A percentile compares a stretch with the other conserved stretches of the same genome.
Conservation (phyloP, 192 early-diverging fungal species). For the Coemansia sp. region DNA sequence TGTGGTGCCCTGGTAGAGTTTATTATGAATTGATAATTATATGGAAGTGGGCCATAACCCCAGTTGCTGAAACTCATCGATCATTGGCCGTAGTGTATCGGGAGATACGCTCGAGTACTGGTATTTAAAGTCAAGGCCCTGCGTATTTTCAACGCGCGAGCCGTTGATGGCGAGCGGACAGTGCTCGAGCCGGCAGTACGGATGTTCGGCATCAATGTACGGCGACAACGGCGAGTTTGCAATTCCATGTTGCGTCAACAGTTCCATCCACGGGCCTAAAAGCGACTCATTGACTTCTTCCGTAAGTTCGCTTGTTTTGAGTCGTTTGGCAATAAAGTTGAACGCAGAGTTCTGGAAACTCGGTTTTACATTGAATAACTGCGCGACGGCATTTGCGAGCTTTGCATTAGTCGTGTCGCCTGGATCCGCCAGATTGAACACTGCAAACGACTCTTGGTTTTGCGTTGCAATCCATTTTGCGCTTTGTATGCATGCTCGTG, state of each 20-base stretch:
- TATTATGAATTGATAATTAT: not conserved
- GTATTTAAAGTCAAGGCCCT: slow-evolving; percentile 67
- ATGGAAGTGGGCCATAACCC: slow-evolving; percentile 75
- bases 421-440: slow-evolving; percentile 88
- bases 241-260: slow-evolving; percentile 70
- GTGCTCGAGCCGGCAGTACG: slow-evolving; percentile 65
- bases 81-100: slow-evolving; percentile 65
- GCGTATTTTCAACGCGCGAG: slow-evolving; percentile 67
- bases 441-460: not conserved
- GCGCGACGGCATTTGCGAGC: slow-evolving; percentile 29
- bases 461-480: slow-evolving; percentile 27
- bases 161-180: slow-evolving; percentile 83
- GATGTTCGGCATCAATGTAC: slow-evolving; percentile 89
- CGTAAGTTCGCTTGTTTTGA: slow-evolving; percentile 80
- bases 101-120: slow-evolving; percentile 65
- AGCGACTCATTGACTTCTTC: slow-evolving; percentile 96
- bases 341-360: slow-evolving; percentile 41
- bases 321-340: slow-evolving; percentile 50
- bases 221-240: slow-evolving; percentile 86
- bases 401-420: slow-evolving; percentile 73
- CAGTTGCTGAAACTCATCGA: slow-evolving; percentile 76
- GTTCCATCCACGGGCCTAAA: slow-evolving; percentile 87
- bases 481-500: slow-evolving; percentile 59
- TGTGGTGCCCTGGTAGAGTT: slow-evolving; percentile 9
- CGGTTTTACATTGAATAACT: slow-evolving; percentile 27